Percentiles rank a stretch among this genome's conserved stretches.
These are phyloP conservation scores for Crataegus laevigata DNA, from an alignment of 306 rosid species.

Conservation along the genomic window DNA sequence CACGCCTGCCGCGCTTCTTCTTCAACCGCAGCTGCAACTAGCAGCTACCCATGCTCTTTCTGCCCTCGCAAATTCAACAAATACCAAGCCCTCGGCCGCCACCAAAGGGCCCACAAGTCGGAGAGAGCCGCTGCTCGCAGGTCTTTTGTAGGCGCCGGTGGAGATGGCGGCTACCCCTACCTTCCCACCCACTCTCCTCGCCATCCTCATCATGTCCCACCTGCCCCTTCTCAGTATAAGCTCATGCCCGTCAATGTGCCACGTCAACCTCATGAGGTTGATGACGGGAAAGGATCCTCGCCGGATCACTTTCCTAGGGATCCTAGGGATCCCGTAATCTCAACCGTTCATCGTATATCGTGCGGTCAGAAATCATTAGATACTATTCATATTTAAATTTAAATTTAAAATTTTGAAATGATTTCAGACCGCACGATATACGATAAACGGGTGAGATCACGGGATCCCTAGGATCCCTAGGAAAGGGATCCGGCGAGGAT, in stretches of 20 bases:
- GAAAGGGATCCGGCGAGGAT: too few species aligned
- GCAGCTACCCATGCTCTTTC: constrained; percentile 48
- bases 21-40: not conserved
- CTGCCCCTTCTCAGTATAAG: not conserved
- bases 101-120: constrained; percentile 83
- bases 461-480: too few species aligned
- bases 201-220: not conserved
- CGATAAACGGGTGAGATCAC: too few species aligned
- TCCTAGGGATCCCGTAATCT: too few species aligned
- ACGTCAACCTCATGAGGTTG: not conserved
- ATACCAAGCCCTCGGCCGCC: constrained; percentile 93
- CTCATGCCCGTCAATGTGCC: not conserved
- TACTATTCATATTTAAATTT: too few species aligned
- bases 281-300: too few species aligned
- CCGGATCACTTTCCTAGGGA: too few species aligned
- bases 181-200: not conserved
- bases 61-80: constrained; percentile 66
- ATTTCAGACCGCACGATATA: too few species aligned
- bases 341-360: too few species aligned
- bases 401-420: too few species aligned
- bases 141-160: not conserved
- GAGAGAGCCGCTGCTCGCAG: constrained; percentile 63
- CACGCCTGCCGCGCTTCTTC: not conserved
- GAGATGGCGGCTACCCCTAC: not conserved
- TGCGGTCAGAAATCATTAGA: too few species aligned